phyloP scores from a whole-genome alignment of 2,329 filamentous ascomycete species.

The Arthrobotrys megalospora region DNA sequence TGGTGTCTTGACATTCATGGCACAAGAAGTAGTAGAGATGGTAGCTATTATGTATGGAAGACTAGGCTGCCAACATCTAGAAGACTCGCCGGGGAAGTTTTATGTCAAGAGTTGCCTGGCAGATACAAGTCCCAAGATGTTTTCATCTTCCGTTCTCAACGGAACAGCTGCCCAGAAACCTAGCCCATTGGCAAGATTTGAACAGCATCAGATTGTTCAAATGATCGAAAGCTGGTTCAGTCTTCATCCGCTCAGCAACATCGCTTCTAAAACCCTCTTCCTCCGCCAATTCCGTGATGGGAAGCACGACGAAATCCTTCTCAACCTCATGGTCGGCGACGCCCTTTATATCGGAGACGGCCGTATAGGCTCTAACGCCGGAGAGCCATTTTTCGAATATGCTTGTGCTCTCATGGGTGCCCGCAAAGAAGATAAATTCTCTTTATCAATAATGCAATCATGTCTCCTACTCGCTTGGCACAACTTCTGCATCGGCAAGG shows the following conservation, averaged over 20 bases:
- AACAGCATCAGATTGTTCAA: constrained; percentile 59
- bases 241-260: constrained; percentile 55
- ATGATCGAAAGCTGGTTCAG: constrained; percentile 62
- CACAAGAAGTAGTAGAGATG: constrained; percentile 61
- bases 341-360: constrained; percentile 61
- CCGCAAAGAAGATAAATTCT: constrained; percentile 51
- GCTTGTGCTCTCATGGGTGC: constrained; percentile 54
- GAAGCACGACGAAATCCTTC: constrained; percentile 61
- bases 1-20: constrained; percentile 57
- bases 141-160: constrained; percentile 47
- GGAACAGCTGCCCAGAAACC: constrained; percentile 47
- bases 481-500: constrained; percentile 59
- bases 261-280: constrained; percentile 60
- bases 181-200: constrained; percentile 43
- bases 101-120: constrained; percentile 59
- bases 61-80: constrained; percentile 60
- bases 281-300: constrained; percentile 60
- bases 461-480: constrained; percentile 61
- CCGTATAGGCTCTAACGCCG: constrained; percentile 52
- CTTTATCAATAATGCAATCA: constrained; percentile 55
- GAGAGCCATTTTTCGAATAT: constrained; percentile 60
- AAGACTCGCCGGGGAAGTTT: constrained; percentile 55
- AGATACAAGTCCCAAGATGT: constrained; percentile 40
- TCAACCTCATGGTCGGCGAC: constrained; percentile 61
- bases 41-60: constrained; percentile 59